Percentiles rank a stretch among this genome's conserved stretches.
Conservation (phyloP, 164 flowering plant genomes). For the Aristolochia fimbriata region DNA sequence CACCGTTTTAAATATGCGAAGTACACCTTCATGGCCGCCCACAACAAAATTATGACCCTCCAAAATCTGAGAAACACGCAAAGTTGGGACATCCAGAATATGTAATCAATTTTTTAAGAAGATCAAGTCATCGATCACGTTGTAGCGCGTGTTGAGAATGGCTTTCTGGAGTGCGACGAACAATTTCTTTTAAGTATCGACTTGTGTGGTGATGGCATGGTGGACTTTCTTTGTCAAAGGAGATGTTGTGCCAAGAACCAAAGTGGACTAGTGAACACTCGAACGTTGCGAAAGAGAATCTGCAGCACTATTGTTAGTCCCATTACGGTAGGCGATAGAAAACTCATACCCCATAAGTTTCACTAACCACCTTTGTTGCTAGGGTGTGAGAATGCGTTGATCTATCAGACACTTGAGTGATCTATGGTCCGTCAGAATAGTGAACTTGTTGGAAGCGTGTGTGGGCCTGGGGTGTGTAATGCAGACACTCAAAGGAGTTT, state of each 20-base stretch:
- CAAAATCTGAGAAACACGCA: not conserved
- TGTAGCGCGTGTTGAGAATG: not conserved
- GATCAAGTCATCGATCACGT: not conserved
- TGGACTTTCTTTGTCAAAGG: too few relatives aligned
- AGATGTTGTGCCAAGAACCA: too few relatives aligned
- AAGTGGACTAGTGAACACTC: too few relatives aligned
- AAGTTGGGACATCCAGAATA: not conserved
- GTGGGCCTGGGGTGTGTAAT: too few relatives aligned
- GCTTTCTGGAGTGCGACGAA: not conserved
- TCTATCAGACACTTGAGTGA: not conserved
- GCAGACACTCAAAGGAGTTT: too few relatives aligned
- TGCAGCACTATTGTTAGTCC: too few relatives aligned
- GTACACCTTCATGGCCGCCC: not conserved
- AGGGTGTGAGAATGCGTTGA: not conserved
- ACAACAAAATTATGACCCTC: not conserved
- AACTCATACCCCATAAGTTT: constrained; percentile 1
- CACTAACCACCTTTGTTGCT: not conserved
- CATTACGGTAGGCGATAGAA: not conserved
- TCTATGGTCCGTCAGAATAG: not conserved
- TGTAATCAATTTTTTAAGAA: not conserved
- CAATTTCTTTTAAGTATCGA: too few relatives aligned
- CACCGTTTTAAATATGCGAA: not conserved
- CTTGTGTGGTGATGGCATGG: too few relatives aligned
- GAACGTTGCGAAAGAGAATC: too few relatives aligned
- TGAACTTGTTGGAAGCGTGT: too few relatives aligned